Base-by-base conservation (phyloP, 495 filamentous ascomycete genomes). In the Podospora bellae-mahoneyi region DNA sequence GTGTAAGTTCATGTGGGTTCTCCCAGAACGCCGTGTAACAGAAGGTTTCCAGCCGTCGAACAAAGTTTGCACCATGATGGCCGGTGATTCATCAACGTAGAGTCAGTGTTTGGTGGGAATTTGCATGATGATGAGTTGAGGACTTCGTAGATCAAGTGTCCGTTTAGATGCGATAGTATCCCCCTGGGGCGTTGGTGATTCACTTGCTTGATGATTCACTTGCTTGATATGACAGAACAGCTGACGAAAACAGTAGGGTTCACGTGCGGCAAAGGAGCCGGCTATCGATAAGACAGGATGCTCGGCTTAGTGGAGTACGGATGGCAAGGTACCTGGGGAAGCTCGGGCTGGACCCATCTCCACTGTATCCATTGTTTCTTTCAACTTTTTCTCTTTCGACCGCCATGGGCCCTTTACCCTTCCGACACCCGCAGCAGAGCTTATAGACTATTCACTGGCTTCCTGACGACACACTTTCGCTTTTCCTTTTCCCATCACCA, bases 341-440 rank as follows among this genome's bases (percentile, higher is more conserved):
- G 30, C 69, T n/a, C 58, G 65, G 63, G 30, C 65, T 64, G 67
- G 65, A 48, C 62, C 62, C 62, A 67, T 70, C 75, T 74, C 75
- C 74, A 77, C 75, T 70, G 39, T 48, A 48, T 13, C 65, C 61
- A 72, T 62, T 68, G 39, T 75, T 73, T 75, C 72, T 73, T 77
- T 74, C 58, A 72, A 70, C 75, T 73, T 75, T 76, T 74, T 73
- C 66, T 72, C 56, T 66, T 44, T 44, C 57, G 58, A 23, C 66
- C 65, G 64, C 23, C 44, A 76, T 75, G 71, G 69, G 66, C 60
- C 13, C 44, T 28, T 65, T 18, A 57, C 44, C 32, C 18, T 57
- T 66, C 66, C 66, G 30, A 65, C 66, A 58, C 28, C 66, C 28
- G 65, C 54, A 60, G 39, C 58, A 62, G 59, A 30, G 32, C 67